Conservation (phyloP, 768 basidiomycete genomes). For the Macrolepiota albuminosa region DNA sequence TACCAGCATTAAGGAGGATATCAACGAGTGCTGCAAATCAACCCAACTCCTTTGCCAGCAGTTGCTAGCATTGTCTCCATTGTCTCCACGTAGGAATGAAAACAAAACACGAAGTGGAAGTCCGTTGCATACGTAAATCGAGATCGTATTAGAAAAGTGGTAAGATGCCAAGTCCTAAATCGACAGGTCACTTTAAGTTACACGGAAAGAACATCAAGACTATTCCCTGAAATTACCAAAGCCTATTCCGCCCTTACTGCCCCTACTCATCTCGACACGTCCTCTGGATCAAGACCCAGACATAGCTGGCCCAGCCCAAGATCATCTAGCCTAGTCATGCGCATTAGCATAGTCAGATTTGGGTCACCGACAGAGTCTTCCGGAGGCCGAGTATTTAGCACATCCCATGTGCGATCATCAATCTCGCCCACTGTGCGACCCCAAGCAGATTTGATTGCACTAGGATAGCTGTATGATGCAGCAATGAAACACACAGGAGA, state of each 20-base stretch:
- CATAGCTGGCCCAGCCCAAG: constrained; percentile 67
- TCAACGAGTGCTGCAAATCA: no score
- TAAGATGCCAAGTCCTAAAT: not conserved
- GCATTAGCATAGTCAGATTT: constrained; percentile 58
- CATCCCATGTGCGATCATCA: constrained; percentile 58
- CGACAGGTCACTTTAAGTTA: not conserved
- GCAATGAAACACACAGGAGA: constrained; percentile 75
- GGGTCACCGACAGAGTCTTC: constrained; percentile 31
- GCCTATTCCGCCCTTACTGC: not conserved
- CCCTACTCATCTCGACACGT: not conserved
- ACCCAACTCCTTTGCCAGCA: no score
- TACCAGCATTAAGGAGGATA: not conserved
- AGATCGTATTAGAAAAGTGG: not conserved
- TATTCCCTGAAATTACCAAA: not conserved
- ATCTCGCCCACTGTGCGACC: constrained; percentile 66
- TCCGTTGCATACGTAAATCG: not conserved
- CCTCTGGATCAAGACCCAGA: constrained; percentile 27
- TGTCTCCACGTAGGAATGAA: not conserved
- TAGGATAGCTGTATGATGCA: constrained; percentile 61
- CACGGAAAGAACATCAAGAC: not conserved
- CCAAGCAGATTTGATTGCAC: constrained; percentile 63
- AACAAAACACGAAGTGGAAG: no score
- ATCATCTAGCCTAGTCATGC: constrained; percentile 73
- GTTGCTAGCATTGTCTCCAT: no score
- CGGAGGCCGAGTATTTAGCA: constrained; percentile 43